Base-by-base conservation (phyloP, 208 protist genomes). In the Pavlovales sp. region DNA sequence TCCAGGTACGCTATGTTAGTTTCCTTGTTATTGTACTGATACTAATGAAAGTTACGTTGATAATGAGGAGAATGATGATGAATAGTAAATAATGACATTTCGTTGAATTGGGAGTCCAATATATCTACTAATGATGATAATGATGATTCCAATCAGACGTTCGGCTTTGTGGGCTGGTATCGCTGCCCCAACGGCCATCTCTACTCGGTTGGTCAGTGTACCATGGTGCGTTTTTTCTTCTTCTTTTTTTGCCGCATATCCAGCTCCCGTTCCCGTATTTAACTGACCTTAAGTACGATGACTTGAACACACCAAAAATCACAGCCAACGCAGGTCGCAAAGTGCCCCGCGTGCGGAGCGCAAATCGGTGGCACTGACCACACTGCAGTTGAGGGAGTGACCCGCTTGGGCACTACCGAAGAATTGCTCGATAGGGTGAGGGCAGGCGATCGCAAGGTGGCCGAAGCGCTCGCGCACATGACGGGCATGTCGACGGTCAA, bases 161-260 rank as follows among this genome's bases (percentile, higher is more conserved):
- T 14, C 34, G 78, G 20, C 34, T 75, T 7, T 26, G 41, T 41
- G 36, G 32, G 81, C 38, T 40, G 81, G 81, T 85, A 85, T 37
- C 28, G 38, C 11, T 86, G 82, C 37, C 57, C 32, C 7, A 86
- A 77, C 26, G 82, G 82, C 30, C 82, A 86, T 36, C 66, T 47
- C 4, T 86, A 86, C 82, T 86, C 82, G 10, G 57, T 86, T 26
- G 82, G 82, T 34, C 37, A 77, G 32, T 86, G 82, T 39, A 86
- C 82, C 18, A 71, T 71, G 57, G 57, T 57, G 44, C 44, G 44
- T 57, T 7, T 20, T 7, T 57, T 7, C 44, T 7, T 7, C 44
- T 57, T 7, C 44, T 57, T 20, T 57, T 57, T 20, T 57, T 20
- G 44, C 44, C 11, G 44, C 20, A 20, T 7, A 20, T 20, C 11